Base-by-base conservation (phyloP, 805 yeast species). In the Metschnikowia similis region DNA sequence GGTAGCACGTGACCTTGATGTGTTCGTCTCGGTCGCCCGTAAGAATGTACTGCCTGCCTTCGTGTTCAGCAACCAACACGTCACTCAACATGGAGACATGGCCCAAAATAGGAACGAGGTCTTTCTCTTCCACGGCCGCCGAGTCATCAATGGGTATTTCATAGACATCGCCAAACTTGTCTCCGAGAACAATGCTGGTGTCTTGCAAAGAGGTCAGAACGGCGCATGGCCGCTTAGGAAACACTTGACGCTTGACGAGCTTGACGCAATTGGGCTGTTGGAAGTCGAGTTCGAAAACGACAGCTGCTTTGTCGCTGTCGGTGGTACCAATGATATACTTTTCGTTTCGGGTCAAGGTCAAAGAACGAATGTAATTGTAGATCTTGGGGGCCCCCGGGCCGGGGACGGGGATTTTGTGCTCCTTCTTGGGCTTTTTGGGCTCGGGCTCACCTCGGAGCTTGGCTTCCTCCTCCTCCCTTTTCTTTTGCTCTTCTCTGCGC, bases 81-180 rank as follows among this genome's bases (percentile, higher is more conserved):
- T 84, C 89, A n/a, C 96, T 87, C 53, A 94, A 77, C 97, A 94
- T 89, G 2, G 97, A 91, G 5, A 94, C 98, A 67, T 94, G 99
- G 7, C 99, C 99, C 48, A 92, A 70, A 6, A 92, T 75, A 2
- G 97, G 97, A 35, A 72, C 77, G 45, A 72, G 58, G 1, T 55
- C 46, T 40, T 81, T 65, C 41, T 77, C 80, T 4, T 76, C 75
- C 1, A 70, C 65, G 1, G 76, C 59, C 13, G 39, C 14, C 0
- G 60, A 67, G 11, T 64, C 62, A 21, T 69, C 70, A 29, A 82
- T 67, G 2, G 76, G 69, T 35, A 89, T 72, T 1, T 77, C 66
- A 65, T 88, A 94, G 6, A 90, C 97, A 67, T 94, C 99, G 43
- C 99, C 99, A 64, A 92, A 94, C 71, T 94, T 94, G 66, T 94